Percentiles rank a stretch among this genome's conserved stretches.
phyloP scores from a whole-genome alignment of 495 filamentous ascomycete species.

The Neurospora discreta region DNA sequence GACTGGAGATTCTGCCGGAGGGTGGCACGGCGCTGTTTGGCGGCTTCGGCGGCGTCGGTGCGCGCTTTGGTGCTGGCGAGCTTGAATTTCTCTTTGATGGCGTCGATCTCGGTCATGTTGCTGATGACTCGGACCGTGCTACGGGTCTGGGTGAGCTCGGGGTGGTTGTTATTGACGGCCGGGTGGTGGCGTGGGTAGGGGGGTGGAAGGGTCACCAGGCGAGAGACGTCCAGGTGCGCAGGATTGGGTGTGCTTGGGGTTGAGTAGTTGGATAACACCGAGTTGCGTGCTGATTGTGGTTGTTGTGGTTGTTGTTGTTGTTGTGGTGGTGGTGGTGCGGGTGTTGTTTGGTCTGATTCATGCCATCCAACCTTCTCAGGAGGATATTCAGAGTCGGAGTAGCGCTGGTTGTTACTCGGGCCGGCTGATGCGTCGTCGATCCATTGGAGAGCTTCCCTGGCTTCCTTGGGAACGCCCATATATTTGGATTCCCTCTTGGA shows the following conservation, averaged over 20 bases:
- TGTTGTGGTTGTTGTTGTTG: constrained; percentile 6
- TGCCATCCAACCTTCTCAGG: constrained; percentile 78
- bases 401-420: constrained; percentile 21
- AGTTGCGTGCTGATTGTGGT: constrained; percentile 23
- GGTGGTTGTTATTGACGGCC: constrained; percentile 91
- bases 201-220: constrained; percentile 80
- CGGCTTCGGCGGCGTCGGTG: constrained; percentile 30
- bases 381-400: constrained; percentile 56
- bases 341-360: constrained; percentile 37
- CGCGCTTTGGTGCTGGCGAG: constrained; percentile 31
- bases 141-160: constrained; percentile 68
- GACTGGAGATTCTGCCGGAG: constrained; percentile 54
- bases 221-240: constrained; percentile 67
- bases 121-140: constrained; percentile 63
- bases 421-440: constrained; percentile 29
- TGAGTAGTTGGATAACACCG: constrained; percentile 28
- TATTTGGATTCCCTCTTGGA: constrained; percentile 89
- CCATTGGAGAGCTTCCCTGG: constrained; percentile 58
- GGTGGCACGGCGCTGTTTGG: constrained; percentile 31
- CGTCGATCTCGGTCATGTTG: constrained; percentile 61
- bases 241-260: constrained; percentile 35
- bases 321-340: constrained; percentile 9
- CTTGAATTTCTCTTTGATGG: constrained; percentile 50
- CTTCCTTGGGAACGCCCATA: constrained; percentile 74
- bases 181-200: constrained; percentile 90